These are phyloP conservation scores for Pichia insulana DNA, from an alignment of 805 yeast genomes.

Conservation along the genomic window DNA sequence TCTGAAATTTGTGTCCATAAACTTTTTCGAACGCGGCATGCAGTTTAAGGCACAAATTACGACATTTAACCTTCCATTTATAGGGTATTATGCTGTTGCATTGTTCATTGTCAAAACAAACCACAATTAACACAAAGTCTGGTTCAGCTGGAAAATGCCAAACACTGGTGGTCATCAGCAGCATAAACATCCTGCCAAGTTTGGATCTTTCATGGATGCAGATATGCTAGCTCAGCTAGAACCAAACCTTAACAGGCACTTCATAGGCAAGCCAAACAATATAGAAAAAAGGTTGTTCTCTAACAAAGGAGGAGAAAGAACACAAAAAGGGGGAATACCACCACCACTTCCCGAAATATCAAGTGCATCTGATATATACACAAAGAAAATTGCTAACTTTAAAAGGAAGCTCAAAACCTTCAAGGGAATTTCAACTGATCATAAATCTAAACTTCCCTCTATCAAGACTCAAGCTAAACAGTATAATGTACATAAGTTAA, in stretches of 20 bases:
- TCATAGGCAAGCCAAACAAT: conserved; percentile 1
- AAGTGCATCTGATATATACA: conserved; percentile 10
- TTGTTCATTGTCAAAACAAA: too few relatives aligned
- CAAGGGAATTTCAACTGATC: not conserved
- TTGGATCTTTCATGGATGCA: conserved; percentile 16
- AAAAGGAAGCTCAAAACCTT: conserved; percentile 17
- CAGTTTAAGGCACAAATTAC: too few relatives aligned
- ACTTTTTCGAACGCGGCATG: too few relatives aligned
- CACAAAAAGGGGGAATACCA: not conserved
- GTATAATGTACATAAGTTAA: too few relatives aligned
- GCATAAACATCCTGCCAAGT: conserved; percentile 25
- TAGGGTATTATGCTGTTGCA: too few relatives aligned
- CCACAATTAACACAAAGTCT: too few relatives aligned
- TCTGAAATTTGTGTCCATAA: too few relatives aligned
- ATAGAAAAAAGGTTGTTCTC: too few relatives aligned
- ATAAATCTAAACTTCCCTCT: not conserved
- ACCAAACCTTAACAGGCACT: conserved; percentile 6
- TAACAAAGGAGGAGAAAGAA: not conserved
- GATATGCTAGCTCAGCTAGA: conserved; percentile 2
- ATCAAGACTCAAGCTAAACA: not conserved
- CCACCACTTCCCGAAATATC: conserved; percentile 18
- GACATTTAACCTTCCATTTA: too few relatives aligned
- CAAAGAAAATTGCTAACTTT: conserved; percentile 17
- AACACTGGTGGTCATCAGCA: not conserved
- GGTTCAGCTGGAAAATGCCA: conserved; percentile 1